Evolutionary conservation across 768 basidiomycete genomes (phyloP).

Genomic region (Calocybe indica): DNA sequence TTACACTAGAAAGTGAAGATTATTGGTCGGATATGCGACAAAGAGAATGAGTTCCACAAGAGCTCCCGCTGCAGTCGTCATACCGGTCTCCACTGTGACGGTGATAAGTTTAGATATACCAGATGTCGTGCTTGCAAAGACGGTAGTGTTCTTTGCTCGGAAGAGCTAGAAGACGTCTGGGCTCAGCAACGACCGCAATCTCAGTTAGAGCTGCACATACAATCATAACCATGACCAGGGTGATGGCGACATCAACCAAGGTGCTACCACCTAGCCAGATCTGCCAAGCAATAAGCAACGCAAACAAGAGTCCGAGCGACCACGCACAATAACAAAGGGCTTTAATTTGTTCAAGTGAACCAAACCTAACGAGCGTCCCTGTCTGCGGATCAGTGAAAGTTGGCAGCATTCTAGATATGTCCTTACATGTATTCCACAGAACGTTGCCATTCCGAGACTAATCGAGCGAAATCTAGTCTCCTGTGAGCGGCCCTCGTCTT

Average conservation of each 20-base stretch:
- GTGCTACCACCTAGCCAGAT: slow-evolving; percentile 4
- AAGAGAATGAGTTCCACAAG: slow-evolving; percentile 4
- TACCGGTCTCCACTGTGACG: slow-evolving; percentile 4
- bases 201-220: background rate
- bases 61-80: slow-evolving; percentile 4
- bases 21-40: slow-evolving; percentile 1
- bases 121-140: background rate
- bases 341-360: background rate
- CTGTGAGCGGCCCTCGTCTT: background rate
- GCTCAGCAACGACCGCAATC: background rate
- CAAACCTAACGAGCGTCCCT: background rate
- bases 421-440: slow-evolving; percentile 2
- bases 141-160: background rate
- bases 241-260: slow-evolving; percentile 2
- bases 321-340: slow-evolving; percentile 2
- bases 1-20: slow-evolving; percentile 5
- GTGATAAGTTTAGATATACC: slow-evolving; percentile 3
- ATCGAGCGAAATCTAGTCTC: slow-evolving; percentile 1
- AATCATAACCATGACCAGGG: slow-evolving; percentile 3
- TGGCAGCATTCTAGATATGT: background rate
- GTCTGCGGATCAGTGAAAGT: background rate
- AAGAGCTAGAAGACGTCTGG: background rate
- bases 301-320: background rate
- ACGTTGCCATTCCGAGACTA: slow-evolving; percentile 1
- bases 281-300: background rate